Percentiles rank a stretch among this genome's conserved stretches.
Conservation (phyloP, 176 grass and related monocot species). For the Secale cereale region DNA sequence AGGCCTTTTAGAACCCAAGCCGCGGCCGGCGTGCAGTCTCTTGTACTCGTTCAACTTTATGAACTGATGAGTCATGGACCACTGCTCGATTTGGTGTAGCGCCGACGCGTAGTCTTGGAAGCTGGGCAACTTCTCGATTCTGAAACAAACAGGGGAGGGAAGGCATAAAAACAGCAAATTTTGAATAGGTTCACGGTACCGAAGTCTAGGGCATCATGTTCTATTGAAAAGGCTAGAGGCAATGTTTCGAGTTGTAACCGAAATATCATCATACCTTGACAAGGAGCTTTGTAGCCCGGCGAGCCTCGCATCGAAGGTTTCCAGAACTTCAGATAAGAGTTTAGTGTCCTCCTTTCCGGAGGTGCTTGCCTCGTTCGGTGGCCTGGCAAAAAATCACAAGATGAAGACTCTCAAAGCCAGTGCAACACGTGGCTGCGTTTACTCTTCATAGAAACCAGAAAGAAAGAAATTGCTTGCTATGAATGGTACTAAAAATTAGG, state of each 20-base stretch:
- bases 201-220: background rate
- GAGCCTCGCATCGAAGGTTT: constrained; percentile 27
- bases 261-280: constrained; percentile 30
- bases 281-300: constrained; percentile 26
- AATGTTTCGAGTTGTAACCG: background rate
- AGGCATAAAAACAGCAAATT: background rate
- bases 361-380: constrained; percentile 9
- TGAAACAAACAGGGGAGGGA: constrained; percentile 17
- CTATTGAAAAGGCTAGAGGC: background rate
- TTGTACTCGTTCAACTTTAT: constrained; percentile 11
- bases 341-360: constrained; percentile 22
- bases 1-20: background rate
- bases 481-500: background rate
- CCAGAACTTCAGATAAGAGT: constrained; percentile 27
- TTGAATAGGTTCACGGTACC: background rate
- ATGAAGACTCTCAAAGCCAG: constrained; percentile 6
- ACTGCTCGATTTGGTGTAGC: constrained; percentile 20
- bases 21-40: background rate
- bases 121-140: constrained; percentile 11
- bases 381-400: constrained; percentile 34
- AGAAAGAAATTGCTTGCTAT: background rate
- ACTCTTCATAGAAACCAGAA: background rate
- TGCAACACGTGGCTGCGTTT: background rate
- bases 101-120: constrained; percentile 19
- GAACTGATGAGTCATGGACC: constrained; percentile 29